A percentile compares a stretch with the other conserved stretches of the same genome.
Evolutionary conservation across 805 yeast species (phyloP).

Genomic region (Yarrowia porcina): DNA sequence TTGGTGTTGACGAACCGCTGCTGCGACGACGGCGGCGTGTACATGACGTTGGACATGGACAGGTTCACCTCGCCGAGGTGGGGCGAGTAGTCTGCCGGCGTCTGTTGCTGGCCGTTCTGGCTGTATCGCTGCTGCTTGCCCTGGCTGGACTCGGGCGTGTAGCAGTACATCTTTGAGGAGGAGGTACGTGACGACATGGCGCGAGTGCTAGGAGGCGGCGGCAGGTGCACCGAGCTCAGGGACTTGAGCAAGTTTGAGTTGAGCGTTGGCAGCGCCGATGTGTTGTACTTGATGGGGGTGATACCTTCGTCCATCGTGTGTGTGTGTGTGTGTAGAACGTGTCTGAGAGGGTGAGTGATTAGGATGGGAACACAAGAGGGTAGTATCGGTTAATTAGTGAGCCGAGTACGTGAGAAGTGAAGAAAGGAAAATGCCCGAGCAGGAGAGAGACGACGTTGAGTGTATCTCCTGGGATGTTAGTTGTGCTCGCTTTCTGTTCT

Average conservation of each 20-base stretch:
- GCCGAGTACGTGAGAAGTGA: not conserved
- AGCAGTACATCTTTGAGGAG: constrained; percentile 23
- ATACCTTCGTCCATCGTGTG: constrained; percentile 21
- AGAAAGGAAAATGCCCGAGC: not conserved
- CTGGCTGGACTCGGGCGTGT: constrained; percentile 22
- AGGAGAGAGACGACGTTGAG: not conserved
- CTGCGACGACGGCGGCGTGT: constrained; percentile 26
- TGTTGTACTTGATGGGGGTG: constrained; percentile 24
- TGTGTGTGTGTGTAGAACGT: not conserved
- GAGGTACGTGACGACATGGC: constrained; percentile 16
- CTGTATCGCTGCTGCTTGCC: constrained; percentile 23
- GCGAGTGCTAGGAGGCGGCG: constrained; percentile 41
- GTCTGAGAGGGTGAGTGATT: not conserved
- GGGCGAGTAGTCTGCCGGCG: constrained; percentile 9
- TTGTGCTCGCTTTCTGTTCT: not conserved
- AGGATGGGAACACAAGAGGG: not conserved
- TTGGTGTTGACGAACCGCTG: constrained; percentile 18
- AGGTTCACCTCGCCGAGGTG: constrained; percentile 11
- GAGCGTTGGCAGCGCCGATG: constrained; percentile 26
- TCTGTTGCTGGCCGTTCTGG: constrained; percentile 16
- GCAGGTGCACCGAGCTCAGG: constrained; percentile 43
- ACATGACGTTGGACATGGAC: constrained; percentile 19
- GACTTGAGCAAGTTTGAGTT: constrained; percentile 39
- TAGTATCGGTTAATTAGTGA: not conserved
- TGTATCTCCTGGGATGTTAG: not conserved